phyloP scores from a whole-genome alignment of 352 stramenopile species.

The Pythium coloratum region DNA sequence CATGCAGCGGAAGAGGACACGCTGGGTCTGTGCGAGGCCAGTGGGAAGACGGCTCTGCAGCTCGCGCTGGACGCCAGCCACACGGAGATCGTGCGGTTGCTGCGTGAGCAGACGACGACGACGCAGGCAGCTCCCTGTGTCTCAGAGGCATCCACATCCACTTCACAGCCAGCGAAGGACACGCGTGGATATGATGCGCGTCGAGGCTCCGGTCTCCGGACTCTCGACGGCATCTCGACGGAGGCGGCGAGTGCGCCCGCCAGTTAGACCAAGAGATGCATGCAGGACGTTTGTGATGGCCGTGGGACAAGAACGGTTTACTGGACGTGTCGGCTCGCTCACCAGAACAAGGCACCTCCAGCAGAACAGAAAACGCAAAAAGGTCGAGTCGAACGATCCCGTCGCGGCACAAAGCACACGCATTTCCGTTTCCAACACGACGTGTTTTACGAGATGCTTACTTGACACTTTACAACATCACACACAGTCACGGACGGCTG shows the following conservation, averaged over 20 bases:
- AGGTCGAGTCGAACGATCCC: neutral
- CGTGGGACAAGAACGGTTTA: conserved; percentile 5
- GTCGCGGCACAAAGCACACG: neutral
- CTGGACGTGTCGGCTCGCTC: neutral
- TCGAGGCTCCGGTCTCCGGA: neutral
- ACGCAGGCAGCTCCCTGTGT: too few species aligned
- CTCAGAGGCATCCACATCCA: neutral
- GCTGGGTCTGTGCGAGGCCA: neutral
- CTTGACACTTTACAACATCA: neutral
- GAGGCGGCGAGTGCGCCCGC: conserved; percentile 6
- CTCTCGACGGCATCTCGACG: neutral
- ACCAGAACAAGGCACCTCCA: neutral
- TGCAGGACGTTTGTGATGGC: conserved; percentile 1
- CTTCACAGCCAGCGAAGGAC: neutral
- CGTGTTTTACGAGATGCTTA: conserved; percentile 3
- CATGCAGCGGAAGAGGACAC: neutral
- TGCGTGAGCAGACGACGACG: neutral
- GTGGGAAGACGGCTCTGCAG: neutral
- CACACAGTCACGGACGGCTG: neutral
- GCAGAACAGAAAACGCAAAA: neutral
- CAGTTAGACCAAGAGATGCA: neutral
- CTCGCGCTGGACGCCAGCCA: neutral
- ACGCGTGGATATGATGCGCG: neutral
- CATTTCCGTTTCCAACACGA: neutral
- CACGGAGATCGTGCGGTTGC: neutral